Percentiles rank a stretch among this genome's conserved stretches.
Evolutionary conservation across 179 eudicot genomes (phyloP).

Genomic region (Drosera spatulata): DNA sequence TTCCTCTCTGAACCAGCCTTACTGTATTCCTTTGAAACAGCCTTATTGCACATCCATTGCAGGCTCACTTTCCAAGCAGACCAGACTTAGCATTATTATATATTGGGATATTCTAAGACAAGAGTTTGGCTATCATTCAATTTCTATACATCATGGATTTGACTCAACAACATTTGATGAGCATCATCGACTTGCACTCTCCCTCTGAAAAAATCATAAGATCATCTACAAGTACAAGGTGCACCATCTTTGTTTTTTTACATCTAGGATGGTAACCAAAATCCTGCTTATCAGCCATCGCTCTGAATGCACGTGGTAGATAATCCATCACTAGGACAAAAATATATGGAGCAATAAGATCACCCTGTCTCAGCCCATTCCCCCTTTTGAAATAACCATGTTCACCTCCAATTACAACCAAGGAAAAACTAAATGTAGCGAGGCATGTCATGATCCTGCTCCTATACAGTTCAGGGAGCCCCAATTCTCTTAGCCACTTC

Average conservation of each 20-base stretch:
- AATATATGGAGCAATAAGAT: too few species aligned
- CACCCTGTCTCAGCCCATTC: neutral
- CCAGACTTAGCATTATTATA: too few species aligned
- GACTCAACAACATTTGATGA: too few species aligned
- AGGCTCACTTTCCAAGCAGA: too few species aligned
- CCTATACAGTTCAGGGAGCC: neutral
- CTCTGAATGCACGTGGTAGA: neutral
- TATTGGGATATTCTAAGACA: too few species aligned
- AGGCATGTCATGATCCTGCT: neutral
- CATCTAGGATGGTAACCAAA: neutral
- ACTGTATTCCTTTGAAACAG: too few species aligned
- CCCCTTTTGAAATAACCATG: neutral
- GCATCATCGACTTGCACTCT: too few species aligned
- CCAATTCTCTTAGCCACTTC: neutral
- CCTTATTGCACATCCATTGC: too few species aligned
- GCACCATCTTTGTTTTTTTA: neutral
- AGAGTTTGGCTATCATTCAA: too few species aligned
- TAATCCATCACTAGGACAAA: neutral
- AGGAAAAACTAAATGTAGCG: neutral
- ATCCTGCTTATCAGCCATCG: too few species aligned
- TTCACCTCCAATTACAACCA: neutral
- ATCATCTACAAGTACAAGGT: constrained; percentile 1
- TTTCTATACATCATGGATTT: too few species aligned
- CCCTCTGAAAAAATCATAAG: neutral
- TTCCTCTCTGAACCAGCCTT: too few species aligned